phyloP scores from a whole-genome alignment of 2,329 filamentous ascomycete species.

The Capronia coronata region DNA sequence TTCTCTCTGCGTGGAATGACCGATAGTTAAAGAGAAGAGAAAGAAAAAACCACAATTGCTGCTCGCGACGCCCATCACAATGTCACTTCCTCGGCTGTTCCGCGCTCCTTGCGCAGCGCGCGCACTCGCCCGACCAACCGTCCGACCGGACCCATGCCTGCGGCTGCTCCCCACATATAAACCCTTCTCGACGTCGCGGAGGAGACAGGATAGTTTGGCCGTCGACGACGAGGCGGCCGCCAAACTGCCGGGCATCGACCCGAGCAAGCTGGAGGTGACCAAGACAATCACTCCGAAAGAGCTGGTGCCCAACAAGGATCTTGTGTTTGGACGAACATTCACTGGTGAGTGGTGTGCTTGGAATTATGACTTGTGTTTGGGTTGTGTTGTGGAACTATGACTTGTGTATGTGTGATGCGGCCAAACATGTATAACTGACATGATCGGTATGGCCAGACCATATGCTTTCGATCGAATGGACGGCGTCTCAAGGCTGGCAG shows the following conservation, averaged over 20 bases:
- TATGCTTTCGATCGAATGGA: conserved; percentile 96
- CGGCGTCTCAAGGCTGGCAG: conserved; percentile 73
- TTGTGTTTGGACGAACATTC: conserved; percentile 86
- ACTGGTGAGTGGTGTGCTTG: conserved; percentile 55
- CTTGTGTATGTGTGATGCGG: no score
- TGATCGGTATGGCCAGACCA: conserved; percentile 63
- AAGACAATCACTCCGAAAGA: conserved; percentile 70
- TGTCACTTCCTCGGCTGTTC: conserved; percentile 25
- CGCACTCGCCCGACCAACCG: conserved; percentile 10
- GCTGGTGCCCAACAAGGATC: conserved; percentile 66
- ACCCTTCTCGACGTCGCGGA: conserved; percentile 21
- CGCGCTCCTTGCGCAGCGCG: conserved; percentile 19
- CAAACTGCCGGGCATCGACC: conserved; percentile 61
- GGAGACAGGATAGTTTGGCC: conserved; percentile 13
- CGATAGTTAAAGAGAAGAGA: neutral
- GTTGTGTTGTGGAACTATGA: no score
- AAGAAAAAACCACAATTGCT: no score
- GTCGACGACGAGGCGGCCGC: conserved; percentile 18
- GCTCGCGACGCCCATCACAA: neutral
- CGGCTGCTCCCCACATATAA: conserved; percentile 14
- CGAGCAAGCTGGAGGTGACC: conserved; percentile 66
- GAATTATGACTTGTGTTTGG: no score
- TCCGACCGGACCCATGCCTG: conserved; percentile 8
- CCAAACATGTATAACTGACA: no score
- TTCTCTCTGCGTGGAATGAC: neutral